These are phyloP conservation scores for Hygrocybe coccinea DNA, from an alignment of 768 basidiomycete species.

Conservation along the genomic window DNA sequence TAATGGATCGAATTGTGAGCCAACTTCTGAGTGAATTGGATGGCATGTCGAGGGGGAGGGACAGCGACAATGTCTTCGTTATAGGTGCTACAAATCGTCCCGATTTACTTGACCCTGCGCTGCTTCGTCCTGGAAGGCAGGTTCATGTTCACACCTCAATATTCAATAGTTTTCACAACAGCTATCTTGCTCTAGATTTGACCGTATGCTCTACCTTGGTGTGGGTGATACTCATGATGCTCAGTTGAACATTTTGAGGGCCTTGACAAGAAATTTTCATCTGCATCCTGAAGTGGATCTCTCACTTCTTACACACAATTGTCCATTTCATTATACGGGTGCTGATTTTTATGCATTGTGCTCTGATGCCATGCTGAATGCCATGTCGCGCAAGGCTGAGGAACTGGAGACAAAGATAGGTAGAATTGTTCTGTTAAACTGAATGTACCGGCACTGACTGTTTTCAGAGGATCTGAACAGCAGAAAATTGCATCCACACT, in stretches of 20 bases:
- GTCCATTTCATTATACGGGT: slow-evolving; percentile 92
- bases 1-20: slow-evolving; percentile 97
- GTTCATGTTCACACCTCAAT: slow-evolving; percentile 13
- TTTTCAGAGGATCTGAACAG: slow-evolving; percentile 46
- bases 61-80: slow-evolving; percentile 78
- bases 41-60: slow-evolving; percentile 67
- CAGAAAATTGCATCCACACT: slow-evolving; percentile 50
- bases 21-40: slow-evolving; percentile 92
- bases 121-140: slow-evolving; percentile 83
- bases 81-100: slow-evolving; percentile 96
- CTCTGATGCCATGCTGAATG: slow-evolving; percentile 92
- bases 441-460: background rate
- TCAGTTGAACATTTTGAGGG: slow-evolving; percentile 81
- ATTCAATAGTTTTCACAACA: background rate
- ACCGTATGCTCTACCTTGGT: slow-evolving; percentile 93
- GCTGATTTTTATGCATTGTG: slow-evolving; percentile 98
- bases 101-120: slow-evolving; percentile 83
- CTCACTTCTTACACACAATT: slow-evolving; percentile 56
- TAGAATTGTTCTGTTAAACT: slow-evolving; percentile 22
- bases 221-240: slow-evolving; percentile 83
- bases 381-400: slow-evolving; percentile 85
- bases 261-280: slow-evolving; percentile 88
- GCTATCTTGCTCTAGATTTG: slow-evolving; percentile 58
- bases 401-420: slow-evolving; percentile 73
- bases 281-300: slow-evolving; percentile 68